Conservation (phyloP, 352 stramenopile genomes). For the Pythium rishiriense region DNA sequence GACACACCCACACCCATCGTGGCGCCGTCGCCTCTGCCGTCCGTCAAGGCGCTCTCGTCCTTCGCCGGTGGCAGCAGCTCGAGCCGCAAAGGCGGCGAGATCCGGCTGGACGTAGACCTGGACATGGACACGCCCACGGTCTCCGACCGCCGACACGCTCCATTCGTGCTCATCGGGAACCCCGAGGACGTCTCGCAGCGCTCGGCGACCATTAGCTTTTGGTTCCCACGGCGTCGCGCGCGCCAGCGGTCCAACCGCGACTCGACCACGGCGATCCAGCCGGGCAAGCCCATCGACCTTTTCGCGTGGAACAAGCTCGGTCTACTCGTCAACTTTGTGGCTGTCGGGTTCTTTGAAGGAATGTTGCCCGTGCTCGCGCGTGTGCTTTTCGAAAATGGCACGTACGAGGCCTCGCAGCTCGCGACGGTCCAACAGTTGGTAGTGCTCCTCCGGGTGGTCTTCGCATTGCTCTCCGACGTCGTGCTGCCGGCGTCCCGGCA, state of each 20-base stretch:
- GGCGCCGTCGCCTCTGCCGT: neutral
- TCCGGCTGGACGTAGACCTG: neutral
- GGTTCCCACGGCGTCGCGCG: constrained; percentile 12
- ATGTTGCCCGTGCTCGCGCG: constrained; percentile 9
- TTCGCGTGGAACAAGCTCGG: constrained; percentile 15
- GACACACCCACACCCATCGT: neutral
- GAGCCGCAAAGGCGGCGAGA: constrained; percentile 1
- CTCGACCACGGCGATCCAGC: constrained; percentile 16
- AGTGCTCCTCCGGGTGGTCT: constrained; percentile 3
- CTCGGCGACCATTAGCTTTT: constrained; percentile 26
- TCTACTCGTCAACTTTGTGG: constrained; percentile 18
- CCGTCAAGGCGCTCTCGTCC: neutral
- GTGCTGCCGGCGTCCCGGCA: neutral
- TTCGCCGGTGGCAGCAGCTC: neutral
- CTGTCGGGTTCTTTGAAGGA: constrained; percentile 20
- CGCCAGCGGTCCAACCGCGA: neutral
- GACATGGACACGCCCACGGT: neutral
- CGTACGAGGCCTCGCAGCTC: neutral
- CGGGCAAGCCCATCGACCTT: constrained; percentile 10
- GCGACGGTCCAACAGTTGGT: neutral
- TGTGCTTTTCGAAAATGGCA: constrained; percentile 4
- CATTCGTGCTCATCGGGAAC: constrained; percentile 1
- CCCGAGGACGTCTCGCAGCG: constrained; percentile 5
- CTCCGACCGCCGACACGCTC: neutral
- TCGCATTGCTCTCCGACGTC: constrained; percentile 6